Conservation (phyloP, 148 eudicot genomes). For the Dysphania ambrosioides region DNA sequence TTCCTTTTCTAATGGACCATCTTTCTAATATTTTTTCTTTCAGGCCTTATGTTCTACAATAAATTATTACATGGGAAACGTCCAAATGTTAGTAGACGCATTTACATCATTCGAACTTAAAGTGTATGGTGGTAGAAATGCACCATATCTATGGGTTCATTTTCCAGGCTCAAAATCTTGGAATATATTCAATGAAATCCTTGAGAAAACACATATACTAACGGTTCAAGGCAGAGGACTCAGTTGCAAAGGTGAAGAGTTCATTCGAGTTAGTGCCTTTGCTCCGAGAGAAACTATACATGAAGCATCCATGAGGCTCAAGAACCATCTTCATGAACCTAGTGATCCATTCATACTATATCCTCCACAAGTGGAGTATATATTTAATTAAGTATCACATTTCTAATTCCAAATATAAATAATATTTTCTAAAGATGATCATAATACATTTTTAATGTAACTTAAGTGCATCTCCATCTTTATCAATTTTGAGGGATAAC, state of each 20-base stretch:
- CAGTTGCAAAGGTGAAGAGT: conserved; percentile 67
- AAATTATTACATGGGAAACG: conserved; percentile 65
- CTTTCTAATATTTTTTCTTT: no score
- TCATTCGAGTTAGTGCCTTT: conserved; percentile 66
- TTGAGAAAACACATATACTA: conserved; percentile 61
- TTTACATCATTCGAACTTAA: conserved; percentile 50
- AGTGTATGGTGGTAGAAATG: conserved; percentile 69
- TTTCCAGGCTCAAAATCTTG: conserved; percentile 77
- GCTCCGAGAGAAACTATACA: conserved; percentile 50
- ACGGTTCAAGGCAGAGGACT: conserved; percentile 77
- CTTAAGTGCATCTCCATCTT: no score
- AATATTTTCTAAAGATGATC: no score
- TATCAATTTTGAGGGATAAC: no score
- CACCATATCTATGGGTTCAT: conserved; percentile 83
- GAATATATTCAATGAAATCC: conserved; percentile 68
- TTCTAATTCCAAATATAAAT: no score
- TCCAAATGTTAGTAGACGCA: conserved; percentile 47
- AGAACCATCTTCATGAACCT: conserved; percentile 28
- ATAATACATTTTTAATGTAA: no score
- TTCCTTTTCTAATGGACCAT: no score
- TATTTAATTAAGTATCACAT: no score
- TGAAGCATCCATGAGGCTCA: conserved; percentile 66
- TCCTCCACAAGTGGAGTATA: no score
- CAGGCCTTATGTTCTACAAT: conserved; percentile 47
- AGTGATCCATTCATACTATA: background rate